Evolutionary conservation across 441 rosid species (phyloP).

Genomic region (Pelargonium fulgidum): DNA sequence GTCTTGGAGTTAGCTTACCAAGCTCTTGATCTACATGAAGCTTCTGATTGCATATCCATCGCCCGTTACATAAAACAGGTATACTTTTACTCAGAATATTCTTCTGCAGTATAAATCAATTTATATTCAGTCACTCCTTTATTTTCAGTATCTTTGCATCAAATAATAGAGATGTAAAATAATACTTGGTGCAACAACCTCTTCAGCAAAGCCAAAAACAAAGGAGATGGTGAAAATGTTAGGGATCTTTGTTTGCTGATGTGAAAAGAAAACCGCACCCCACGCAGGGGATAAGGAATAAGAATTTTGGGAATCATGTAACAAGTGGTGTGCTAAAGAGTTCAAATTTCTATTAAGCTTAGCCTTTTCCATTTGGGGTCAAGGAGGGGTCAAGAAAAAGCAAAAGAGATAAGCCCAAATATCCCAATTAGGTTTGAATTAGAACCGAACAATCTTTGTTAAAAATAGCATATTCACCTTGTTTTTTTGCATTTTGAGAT

Average conservation of each 20-base stretch:
- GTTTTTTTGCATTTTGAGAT: too few relatives aligned
- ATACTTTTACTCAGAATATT: conserved; percentile 16
- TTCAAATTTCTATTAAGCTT: not conserved
- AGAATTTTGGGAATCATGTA: not conserved
- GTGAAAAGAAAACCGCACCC: not conserved
- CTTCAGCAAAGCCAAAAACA: not conserved
- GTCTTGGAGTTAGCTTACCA: conserved; percentile 43
- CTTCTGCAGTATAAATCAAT: conserved; percentile 2
- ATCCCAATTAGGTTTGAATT: not conserved
- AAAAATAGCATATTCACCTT: not conserved
- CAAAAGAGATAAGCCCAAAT: not conserved
- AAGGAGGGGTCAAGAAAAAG: not conserved
- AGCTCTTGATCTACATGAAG: conserved; percentile 47
- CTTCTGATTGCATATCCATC: conserved; percentile 43
- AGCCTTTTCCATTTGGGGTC: not conserved
- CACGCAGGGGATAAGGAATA: not conserved
- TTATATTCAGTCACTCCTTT: not conserved
- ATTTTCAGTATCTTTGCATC: not conserved
- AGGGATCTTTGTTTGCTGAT: too few relatives aligned
- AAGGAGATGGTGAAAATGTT: not conserved
- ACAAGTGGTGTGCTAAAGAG: too few relatives aligned
- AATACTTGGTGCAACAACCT: not conserved
- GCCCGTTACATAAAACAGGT: conserved; percentile 49
- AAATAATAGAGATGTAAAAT: not conserved
- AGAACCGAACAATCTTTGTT: not conserved